Evolutionary conservation across 2,329 filamentous ascomycete species (phyloP), one percentile per base, ranked within the genome.

Genomic region (Cladosporium sp.): DNA sequence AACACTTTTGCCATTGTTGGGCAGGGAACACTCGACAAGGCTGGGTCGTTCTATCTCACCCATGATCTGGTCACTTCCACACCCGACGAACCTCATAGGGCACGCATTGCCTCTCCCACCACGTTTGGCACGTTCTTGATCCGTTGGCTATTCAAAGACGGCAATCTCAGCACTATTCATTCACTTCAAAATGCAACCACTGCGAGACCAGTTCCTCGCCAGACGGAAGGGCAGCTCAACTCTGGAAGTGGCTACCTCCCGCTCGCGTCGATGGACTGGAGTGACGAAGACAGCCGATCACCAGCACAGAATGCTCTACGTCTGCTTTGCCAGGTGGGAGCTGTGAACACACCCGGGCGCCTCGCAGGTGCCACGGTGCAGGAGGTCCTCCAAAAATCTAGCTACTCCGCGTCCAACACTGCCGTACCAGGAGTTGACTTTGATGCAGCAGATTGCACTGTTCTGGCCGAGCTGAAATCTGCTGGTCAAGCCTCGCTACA

Each of bases 1-100:
- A 57, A 63, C 39, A 63, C 62, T 20, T 63, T 45, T 34, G 64
- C 60, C 28, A 51, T 63, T 19, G 38, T 61, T 42, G 62, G 62
- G 3, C 47, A 51, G 17, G 40, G 38, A 1, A 58, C 56, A 22
- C 22, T 50, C 51, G 52, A 51, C 14, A 20, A 25, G 3, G 17
- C 51, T 28, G 59, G 58, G 2, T 39, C 43, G 3, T 59, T 61
- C 51, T 45, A 50, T 34, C 19, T 65, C 5, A 43, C 22, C 15
- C 15, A 36, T n/a, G 15, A 7, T 8, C 4, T 3, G 15, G 50
- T n/a, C 39, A n/a, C 28, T 15, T 4, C n/a, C 17, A 19, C 15
- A 40, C 12, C 38, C 15, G 5, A 17, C 5, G 38, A 40, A 8
- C 38, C 11, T 3, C 17, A 40, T 8, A 17, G 60, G 36, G 36